Percentiles rank a stretch among this genome's conserved stretches.
Evolutionary conservation across 2,329 filamentous ascomycete species (phyloP).

Genomic region (Peltaster fructicola): DNA sequence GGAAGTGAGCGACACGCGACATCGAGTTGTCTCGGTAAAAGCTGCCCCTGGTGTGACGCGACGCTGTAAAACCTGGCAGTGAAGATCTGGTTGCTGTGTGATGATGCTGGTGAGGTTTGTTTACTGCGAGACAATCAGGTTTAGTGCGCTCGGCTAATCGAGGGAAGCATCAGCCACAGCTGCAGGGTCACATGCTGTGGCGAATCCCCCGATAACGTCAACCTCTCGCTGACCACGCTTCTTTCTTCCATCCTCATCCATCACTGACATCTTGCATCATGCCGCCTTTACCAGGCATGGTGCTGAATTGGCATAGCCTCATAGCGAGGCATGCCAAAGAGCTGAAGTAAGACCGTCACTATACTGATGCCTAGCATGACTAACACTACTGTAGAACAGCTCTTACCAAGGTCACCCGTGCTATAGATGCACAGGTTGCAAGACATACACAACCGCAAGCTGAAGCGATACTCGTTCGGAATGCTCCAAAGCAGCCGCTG

Average conservation of each 20-base stretch:
- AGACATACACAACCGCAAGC: conserved; percentile 31
- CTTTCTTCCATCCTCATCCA: neutral
- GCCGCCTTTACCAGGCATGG: conserved; percentile 19
- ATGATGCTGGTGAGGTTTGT: no score
- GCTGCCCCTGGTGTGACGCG: no score
- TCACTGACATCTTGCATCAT: conserved; percentile 12
- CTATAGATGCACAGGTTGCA: conserved; percentile 14
- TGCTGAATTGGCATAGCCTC: conserved; percentile 20
- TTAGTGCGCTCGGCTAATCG: no score
- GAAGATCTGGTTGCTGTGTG: no score
- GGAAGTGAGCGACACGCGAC: no score
- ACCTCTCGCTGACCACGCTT: no score
- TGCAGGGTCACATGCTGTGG: no score
- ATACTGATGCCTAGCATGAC: neutral
- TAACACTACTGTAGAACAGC: conserved; percentile 8
- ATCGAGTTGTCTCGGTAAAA: no score
- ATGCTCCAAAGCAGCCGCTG: conserved; percentile 38
- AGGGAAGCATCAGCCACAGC: no score
- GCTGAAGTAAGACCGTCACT: conserved; percentile 11
- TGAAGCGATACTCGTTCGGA: conserved; percentile 42
- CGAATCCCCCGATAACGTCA: no score
- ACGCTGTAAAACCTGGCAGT: no score
- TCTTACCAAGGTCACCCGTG: conserved; percentile 11
- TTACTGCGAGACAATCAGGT: no score
- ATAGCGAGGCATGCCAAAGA: conserved; percentile 17